Conservation (phyloP, 768 basidiomycete species). For the Leccinum rimulosum region DNA sequence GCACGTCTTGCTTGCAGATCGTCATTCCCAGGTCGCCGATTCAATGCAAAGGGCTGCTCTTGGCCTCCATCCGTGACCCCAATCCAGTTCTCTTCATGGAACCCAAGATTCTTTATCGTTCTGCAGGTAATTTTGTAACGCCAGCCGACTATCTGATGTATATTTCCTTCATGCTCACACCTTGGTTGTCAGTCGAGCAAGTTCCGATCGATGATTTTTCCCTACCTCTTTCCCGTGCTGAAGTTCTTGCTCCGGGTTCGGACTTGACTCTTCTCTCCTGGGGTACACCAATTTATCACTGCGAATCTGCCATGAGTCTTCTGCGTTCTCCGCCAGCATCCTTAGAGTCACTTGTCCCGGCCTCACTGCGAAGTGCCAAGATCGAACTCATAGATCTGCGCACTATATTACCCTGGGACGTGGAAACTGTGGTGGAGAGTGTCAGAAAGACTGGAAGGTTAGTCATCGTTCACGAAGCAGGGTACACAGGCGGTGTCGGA, state of each 20-base stretch:
- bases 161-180: constrained; percentile 4
- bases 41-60: constrained; percentile 90
- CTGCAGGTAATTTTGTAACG: constrained; percentile 51
- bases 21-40: constrained; percentile 94
- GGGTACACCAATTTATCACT: constrained; percentile 92
- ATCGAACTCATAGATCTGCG: constrained; percentile 90
- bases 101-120: constrained; percentile 90
- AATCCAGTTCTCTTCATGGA: constrained; percentile 97
- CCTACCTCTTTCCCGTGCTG: constrained; percentile 81
- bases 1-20: constrained; percentile 35
- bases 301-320: constrained; percentile 78
- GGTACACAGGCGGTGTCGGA: constrained; percentile 83
- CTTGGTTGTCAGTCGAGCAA: constrained; percentile 65
- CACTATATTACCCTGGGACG: constrained; percentile 88
- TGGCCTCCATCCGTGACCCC: constrained; percentile 85
- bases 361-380: constrained; percentile 60
- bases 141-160: background rate
- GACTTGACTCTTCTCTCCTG: constrained; percentile 91
- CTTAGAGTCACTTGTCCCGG: constrained; percentile 64
- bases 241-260: constrained; percentile 66
- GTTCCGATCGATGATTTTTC: constrained; percentile 86
- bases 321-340: constrained; percentile 63
- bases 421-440: constrained; percentile 75
- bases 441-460: constrained; percentile 82
- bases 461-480: constrained; percentile 91